Evolutionary conservation across 23 red algal species (phyloP), one percentile per base, ranked within the genome.

Genomic region (Gracilaria domingensis): DNA sequence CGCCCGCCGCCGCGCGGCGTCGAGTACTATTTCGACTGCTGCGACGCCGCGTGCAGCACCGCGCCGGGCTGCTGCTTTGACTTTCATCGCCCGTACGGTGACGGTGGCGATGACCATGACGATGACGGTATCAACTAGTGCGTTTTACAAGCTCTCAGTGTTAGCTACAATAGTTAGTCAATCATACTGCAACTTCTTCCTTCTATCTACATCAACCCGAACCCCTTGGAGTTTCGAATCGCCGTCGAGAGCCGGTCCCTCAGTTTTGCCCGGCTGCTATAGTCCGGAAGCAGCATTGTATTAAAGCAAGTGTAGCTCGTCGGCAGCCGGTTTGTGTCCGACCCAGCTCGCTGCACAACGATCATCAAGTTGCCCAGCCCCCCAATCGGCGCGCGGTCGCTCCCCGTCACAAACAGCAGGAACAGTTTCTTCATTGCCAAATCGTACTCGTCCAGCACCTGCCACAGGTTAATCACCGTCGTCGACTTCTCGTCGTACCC

Each of bases 291-390:
- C 14, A 98, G 89, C n/a, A 98, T 64, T 9, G 95, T 83, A 58
- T 98, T 98, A 79, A 98, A 98, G 65, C 96, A 98, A n/a, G 96
- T 98, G 49, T 95, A 93, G n/a, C 93, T 76, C 17, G 96, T 98
- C 11, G 96, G 96, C 38, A 98, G 72, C 2, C 93, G 89, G 58
- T 95, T 92, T 6, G 86, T 94, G 50, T 98, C 96, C 6, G 92
- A 49, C 36, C 93, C 93, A 35, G 93, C 93, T 33, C 96, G 38
- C 55, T 98, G 96, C 33, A 98, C 86, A 33, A 98, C 56, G 39
- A 98, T 81, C 39, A 88, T 79, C 50, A 98, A 71, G 24, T 88
- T 92, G 49, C 92, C 93, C 20, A 98, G 85, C 0, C 96, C 96
- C 36, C 96, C 96, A 14, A 96, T 94, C 34, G 96, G 96, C 35